Conservation (phyloP, 495 filamentous ascomycete species). For the Aspergillus conjunctus region DNA sequence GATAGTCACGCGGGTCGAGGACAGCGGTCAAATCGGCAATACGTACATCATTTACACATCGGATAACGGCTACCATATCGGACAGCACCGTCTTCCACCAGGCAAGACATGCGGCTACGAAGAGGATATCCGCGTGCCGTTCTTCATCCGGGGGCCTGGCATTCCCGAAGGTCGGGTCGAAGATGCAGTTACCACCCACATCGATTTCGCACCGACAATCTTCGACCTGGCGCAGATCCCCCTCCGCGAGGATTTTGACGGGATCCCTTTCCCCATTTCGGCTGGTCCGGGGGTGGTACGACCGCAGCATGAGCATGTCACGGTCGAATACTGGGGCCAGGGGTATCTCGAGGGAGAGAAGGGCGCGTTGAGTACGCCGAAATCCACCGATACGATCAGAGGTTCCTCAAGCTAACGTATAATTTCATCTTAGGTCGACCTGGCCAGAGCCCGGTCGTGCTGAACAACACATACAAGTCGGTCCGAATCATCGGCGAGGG, state of each 20-base stretch:
- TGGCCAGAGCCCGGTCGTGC: constrained; percentile 9
- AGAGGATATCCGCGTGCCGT: constrained; percentile 72
- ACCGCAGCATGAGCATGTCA: constrained; percentile 52
- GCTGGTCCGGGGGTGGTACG: not conserved
- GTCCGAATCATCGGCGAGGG: constrained; percentile 48
- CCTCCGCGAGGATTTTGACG: constrained; percentile 59
- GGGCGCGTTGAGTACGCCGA: constrained; percentile 12
- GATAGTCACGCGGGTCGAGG: constrained; percentile 54
- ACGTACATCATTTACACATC: constrained; percentile 74
- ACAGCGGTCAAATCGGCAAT: constrained; percentile 58
- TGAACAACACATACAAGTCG: constrained; percentile 60
- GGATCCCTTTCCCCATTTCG: constrained; percentile 54
- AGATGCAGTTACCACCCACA: constrained; percentile 66
- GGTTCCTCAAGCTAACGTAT: no score
- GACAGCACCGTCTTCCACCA: constrained; percentile 70
- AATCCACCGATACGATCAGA: no score
- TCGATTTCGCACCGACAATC: constrained; percentile 69
- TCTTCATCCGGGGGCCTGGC: constrained; percentile 62
- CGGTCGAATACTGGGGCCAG: constrained; percentile 59
- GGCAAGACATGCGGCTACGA: constrained; percentile 74
- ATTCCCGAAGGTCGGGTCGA: constrained; percentile 46
- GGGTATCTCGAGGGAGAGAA: constrained; percentile 37
- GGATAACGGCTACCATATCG: constrained; percentile 77
- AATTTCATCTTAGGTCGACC: not conserved
- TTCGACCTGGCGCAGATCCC: constrained; percentile 53